These are phyloP conservation scores for Aspergillus pseudoviridinutans DNA, from an alignment of 2,329 filamentous ascomycete species.

Conservation along the genomic window DNA sequence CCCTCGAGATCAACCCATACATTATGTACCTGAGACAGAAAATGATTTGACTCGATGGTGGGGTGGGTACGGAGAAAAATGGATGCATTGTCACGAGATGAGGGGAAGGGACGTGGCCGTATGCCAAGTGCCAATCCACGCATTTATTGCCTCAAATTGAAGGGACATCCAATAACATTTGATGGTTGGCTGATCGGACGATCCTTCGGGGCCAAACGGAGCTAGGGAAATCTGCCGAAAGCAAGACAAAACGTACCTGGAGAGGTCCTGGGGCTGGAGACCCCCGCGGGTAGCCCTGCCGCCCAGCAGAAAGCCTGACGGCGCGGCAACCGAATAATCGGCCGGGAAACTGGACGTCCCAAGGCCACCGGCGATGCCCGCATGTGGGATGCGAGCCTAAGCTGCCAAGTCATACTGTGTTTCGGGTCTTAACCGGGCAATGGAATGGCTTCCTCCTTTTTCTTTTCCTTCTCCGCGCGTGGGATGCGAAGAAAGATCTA, in stretches of 20 bases:
- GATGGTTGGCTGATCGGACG: background rate
- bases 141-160: background rate
- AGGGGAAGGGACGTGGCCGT: conserved; percentile 8
- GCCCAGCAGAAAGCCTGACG: conserved; percentile 10
- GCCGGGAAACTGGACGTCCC: conserved; percentile 26
- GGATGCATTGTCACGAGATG: conserved; percentile 9
- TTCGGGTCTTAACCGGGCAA: background rate
- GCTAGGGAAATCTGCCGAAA: conserved; percentile 6
- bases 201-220: conserved; percentile 4
- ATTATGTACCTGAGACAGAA: background rate
- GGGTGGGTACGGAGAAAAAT: background rate
- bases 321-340: conserved; percentile 25
- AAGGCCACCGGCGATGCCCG: conserved; percentile 26
- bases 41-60: background rate
- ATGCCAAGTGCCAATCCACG: background rate
- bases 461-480: background rate
- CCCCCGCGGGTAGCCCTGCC: conserved; percentile 12
- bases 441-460: background rate
- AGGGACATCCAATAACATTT: background rate
- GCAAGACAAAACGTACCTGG: conserved; percentile 21
- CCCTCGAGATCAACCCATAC: background rate
- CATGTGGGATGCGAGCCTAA: conserved; percentile 25
- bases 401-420: conserved; percentile 27
- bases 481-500: background rate
- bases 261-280: background rate